Conservation (phyloP, 768 basidiomycete species). For the Russula griseocarnosa region DNA sequence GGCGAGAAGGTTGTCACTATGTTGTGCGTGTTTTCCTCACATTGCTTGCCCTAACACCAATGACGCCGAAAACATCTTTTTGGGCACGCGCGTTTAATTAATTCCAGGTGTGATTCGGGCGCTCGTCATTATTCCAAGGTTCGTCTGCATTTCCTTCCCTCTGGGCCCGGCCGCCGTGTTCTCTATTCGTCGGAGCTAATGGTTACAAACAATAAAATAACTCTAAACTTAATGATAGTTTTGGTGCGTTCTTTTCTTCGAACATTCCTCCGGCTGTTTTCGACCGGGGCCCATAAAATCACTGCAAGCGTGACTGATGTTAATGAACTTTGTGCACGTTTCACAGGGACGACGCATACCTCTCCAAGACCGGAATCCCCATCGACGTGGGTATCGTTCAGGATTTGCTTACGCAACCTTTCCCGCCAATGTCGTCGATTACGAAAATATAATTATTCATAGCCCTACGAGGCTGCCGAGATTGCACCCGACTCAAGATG, state of each 20-base stretch:
- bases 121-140: slow-evolving; percentile 92
- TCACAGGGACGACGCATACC: slow-evolving; percentile 53
- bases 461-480: neutral
- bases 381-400: slow-evolving; percentile 42
- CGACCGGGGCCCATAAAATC: neutral
- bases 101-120: slow-evolving; percentile 74
- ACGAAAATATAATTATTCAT: slow-evolving; percentile 21
- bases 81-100: neutral
- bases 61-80: neutral
- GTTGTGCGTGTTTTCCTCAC: slow-evolving; percentile 47
- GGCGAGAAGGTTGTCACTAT: slow-evolving; percentile 82
- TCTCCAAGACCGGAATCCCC: slow-evolving; percentile 41
- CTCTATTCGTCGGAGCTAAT: slow-evolving; percentile 2
- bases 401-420: slow-evolving; percentile 36
- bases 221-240: slow-evolving; percentile 37
- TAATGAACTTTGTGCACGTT: neutral
- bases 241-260: slow-evolving; percentile 40
- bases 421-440: slow-evolving; percentile 29
- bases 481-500: neutral
- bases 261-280: neutral
- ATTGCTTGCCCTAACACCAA: slow-evolving; percentile 31
- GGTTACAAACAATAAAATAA: slow-evolving; percentile 4
- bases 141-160: slow-evolving; percentile 26
- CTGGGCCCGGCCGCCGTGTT: neutral
- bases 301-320: neutral